Percentiles rank a stretch among this genome's conserved stretches.
phyloP scores from a whole-genome alignment of 169 alveolate species.

The Theileria orientalis region DNA sequence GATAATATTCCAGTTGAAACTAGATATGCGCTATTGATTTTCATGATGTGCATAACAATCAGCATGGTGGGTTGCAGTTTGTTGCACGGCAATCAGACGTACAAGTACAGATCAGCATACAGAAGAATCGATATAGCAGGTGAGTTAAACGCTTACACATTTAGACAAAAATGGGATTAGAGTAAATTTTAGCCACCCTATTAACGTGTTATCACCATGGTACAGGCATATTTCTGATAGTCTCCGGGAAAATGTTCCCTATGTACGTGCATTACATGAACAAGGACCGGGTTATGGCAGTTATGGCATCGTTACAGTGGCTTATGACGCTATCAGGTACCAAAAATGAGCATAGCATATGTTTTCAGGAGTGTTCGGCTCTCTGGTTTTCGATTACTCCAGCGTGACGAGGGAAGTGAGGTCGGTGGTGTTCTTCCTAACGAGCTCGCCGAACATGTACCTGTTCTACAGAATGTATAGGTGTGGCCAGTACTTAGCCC shows the following conservation, averaged over 20 bases:
- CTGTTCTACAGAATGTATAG: constrained; percentile 38
- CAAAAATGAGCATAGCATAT: neutral
- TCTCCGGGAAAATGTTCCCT: constrained; percentile 70
- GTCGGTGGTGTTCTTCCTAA: constrained; percentile 38
- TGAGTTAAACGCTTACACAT: neutral
- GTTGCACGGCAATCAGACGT: constrained; percentile 38
- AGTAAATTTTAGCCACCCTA: neutral
- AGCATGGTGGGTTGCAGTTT: constrained; percentile 52
- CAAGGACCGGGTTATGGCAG: constrained; percentile 31
- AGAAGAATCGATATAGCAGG: constrained; percentile 14
- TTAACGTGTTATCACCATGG: neutral
- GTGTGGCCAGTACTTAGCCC: constrained; percentile 24
- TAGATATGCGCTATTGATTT: neutral
- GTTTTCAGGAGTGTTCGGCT: constrained; percentile 37
- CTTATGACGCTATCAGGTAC: constrained; percentile 55
- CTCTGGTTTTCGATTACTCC: constrained; percentile 39
- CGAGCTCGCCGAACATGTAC: constrained; percentile 58
- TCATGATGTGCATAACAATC: constrained; percentile 31
- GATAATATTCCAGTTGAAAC: constrained; percentile 1
- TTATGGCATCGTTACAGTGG: constrained; percentile 59
- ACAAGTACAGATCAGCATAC: neutral
- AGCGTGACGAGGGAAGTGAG: constrained; percentile 38
- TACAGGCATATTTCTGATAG: constrained; percentile 73
- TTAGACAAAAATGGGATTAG: neutral
- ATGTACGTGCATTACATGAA: constrained; percentile 36